Evolutionary conservation across 2,329 filamentous ascomycete species (phyloP).

Genomic region (Phialophora chinensis): DNA sequence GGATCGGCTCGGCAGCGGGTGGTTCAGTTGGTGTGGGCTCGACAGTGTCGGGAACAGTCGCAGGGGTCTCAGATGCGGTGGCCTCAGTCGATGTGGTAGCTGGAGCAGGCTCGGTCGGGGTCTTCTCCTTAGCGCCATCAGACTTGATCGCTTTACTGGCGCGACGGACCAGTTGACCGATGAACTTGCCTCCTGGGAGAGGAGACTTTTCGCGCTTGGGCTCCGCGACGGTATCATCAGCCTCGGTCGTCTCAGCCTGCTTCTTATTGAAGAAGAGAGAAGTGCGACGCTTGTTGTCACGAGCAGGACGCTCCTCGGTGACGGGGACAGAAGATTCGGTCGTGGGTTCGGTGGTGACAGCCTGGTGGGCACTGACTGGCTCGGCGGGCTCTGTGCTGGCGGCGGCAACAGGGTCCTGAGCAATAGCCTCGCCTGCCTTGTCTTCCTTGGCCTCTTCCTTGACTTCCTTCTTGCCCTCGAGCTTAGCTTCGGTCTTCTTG

Average conservation of each 20-base stretch:
- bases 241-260: constrained; percentile 52
- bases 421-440: constrained; percentile 35
- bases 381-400: constrained; percentile 30
- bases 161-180: constrained; percentile 57
- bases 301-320: constrained; percentile 50
- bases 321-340: constrained; percentile 41
- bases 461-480: constrained; percentile 36
- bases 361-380: constrained; percentile 21
- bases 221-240: constrained; percentile 55
- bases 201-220: constrained; percentile 51
- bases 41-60: constrained; percentile 38
- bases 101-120: constrained; percentile 37
- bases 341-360: constrained; percentile 26
- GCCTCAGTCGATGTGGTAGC: constrained; percentile 32
- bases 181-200: constrained; percentile 44
- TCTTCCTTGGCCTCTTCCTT: constrained; percentile 39
- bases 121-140: constrained; percentile 43
- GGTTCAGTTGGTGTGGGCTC: constrained; percentile 33
- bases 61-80: constrained; percentile 39
- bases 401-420: constrained; percentile 37
- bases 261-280: constrained; percentile 63
- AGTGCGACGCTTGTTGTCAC: constrained; percentile 55
- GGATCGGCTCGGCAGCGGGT: constrained; percentile 30
- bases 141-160: constrained; percentile 56
- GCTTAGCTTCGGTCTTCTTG: constrained; percentile 44